Evolutionary conservation across 495 filamentous ascomycete genomes (phyloP).

Genomic region (Xylaria palmicola): DNA sequence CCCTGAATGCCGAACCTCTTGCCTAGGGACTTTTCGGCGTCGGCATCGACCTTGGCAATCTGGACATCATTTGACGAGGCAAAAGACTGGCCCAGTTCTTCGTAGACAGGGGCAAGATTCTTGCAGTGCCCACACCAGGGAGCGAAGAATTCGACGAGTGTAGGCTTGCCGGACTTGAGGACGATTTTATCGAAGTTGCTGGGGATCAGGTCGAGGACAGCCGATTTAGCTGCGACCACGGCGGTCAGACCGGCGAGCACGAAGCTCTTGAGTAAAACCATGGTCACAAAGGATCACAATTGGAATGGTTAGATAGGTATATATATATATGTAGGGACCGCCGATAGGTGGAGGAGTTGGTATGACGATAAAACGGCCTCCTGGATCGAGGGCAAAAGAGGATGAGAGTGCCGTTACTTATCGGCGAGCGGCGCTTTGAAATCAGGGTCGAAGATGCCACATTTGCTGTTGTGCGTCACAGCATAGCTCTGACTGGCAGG

Average conservation of each 20-base stretch:
- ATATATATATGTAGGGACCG: too few relatives aligned
- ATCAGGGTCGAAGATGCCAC: constrained; percentile 26
- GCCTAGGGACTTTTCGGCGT: constrained; percentile 79
- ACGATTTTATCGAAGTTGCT: constrained; percentile 87
- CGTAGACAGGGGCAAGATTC: constrained; percentile 89
- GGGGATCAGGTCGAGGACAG: constrained; percentile 85
- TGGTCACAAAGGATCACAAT: constrained; percentile 21
- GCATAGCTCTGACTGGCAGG: constrained; percentile 9
- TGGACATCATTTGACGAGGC: constrained; percentile 73
- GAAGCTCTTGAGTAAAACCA: constrained; percentile 56
- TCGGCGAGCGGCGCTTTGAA: constrained; percentile 23
- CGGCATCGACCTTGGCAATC: constrained; percentile 95
- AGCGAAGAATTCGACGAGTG: constrained; percentile 97
- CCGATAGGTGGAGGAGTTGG: neutral
- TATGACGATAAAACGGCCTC: neutral
- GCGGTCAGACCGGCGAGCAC: constrained; percentile 47
- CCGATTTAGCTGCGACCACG: constrained; percentile 51
- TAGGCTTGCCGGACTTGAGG: constrained; percentile 88
- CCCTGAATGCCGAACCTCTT: constrained; percentile 85
- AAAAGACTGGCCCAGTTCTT: constrained; percentile 80
- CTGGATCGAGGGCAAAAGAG: neutral
- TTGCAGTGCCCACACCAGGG: constrained; percentile 99
- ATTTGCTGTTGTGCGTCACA: constrained; percentile 21
- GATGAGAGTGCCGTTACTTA: neutral
- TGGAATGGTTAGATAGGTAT: neutral